Percentiles rank a stretch among this genome's conserved stretches.
Evolutionary conservation across 805 yeast genomes (phyloP).

Genomic region (Saccharomyces jurei): DNA sequence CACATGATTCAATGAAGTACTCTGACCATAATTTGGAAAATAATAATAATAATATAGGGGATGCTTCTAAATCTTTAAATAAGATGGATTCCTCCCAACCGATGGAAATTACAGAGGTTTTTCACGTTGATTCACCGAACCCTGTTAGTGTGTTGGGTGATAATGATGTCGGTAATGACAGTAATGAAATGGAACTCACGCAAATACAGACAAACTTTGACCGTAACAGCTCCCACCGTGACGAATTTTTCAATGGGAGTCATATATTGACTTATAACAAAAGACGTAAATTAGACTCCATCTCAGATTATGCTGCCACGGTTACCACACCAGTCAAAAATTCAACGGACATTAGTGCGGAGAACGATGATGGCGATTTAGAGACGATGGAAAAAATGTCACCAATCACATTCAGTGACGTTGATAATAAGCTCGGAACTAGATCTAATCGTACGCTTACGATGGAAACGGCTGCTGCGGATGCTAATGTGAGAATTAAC

Average conservation of each 20-base stretch:
- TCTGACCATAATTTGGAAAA: background rate
- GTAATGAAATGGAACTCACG: slow-evolving; percentile 1
- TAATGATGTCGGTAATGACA: background rate
- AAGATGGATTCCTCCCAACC: background rate
- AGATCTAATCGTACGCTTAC: background rate
- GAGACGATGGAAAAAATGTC: slow-evolving; percentile 23
- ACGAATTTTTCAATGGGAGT: background rate
- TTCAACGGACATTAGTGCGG: slow-evolving; percentile 3
- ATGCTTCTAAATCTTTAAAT: background rate
- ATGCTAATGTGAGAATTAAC: background rate
- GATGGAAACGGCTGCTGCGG: background rate
- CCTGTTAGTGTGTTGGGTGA: background rate
- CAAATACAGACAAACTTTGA: background rate
- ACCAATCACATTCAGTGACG: slow-evolving; percentile 14
- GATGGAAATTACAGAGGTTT: slow-evolving; percentile 9
- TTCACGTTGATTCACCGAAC: background rate
- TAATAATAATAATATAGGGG: background rate
- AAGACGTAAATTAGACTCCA: background rate
- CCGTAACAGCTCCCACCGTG: background rate
- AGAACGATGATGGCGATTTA: slow-evolving; percentile 13
- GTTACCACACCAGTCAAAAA: slow-evolving; percentile 2
- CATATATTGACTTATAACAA: background rate
- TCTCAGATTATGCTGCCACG: background rate
- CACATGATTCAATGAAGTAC: background rate
- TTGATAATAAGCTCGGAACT: slow-evolving; percentile 1